Percentiles rank a stretch among this genome's conserved stretches.
These are phyloP conservation scores for Tetrahymena elliotti DNA, from an alignment of 73 alveolate genomes.

Conservation along the genomic window DNA sequence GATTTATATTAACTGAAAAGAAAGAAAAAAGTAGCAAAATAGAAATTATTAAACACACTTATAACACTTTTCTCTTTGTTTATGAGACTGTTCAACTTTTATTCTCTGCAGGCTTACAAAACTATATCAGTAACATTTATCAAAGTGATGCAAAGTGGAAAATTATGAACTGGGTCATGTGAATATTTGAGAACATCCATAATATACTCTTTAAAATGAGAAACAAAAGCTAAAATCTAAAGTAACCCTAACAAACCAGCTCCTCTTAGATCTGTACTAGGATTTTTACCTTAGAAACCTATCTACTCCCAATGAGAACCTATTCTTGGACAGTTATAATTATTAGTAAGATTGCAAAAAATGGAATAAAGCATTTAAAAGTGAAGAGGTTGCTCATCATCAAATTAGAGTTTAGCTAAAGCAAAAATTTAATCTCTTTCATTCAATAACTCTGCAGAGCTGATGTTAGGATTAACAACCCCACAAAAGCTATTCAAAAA, in stretches of 20 bases:
- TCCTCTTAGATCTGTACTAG: constrained; percentile 76
- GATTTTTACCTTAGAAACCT: constrained; percentile 79
- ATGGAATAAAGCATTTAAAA: constrained; percentile 16
- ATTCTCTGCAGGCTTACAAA: constrained; percentile 17
- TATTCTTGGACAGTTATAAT: constrained; percentile 27
- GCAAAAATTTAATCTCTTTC: neutral
- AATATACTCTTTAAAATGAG: constrained; percentile 27
- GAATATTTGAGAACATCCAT: neutral
- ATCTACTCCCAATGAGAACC: constrained; percentile 58
- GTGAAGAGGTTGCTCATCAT: constrained; percentile 17
- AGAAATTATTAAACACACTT: constrained; percentile 27
- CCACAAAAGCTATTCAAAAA: constrained; percentile 11
- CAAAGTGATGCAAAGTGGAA: constrained; percentile 25
- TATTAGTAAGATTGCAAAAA: constrained; percentile 16
- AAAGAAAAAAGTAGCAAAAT: constrained; percentile 19
- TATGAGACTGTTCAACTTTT: constrained; percentile 13
- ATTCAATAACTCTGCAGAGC: neutral
- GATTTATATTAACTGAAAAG: constrained; percentile 1
- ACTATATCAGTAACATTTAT: constrained; percentile 28
- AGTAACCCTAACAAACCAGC: constrained; percentile 70
- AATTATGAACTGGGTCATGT: neutral
- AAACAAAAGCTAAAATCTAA: constrained; percentile 48
- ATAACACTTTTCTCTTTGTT: constrained; percentile 31
- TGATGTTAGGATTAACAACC: constrained; percentile 5
- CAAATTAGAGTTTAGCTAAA: constrained; percentile 4